Evolutionary conservation across 805 yeast species (phyloP), one percentile per base, ranked within the genome.

Genomic region (Sungouiozyma intestinalis): DNA sequence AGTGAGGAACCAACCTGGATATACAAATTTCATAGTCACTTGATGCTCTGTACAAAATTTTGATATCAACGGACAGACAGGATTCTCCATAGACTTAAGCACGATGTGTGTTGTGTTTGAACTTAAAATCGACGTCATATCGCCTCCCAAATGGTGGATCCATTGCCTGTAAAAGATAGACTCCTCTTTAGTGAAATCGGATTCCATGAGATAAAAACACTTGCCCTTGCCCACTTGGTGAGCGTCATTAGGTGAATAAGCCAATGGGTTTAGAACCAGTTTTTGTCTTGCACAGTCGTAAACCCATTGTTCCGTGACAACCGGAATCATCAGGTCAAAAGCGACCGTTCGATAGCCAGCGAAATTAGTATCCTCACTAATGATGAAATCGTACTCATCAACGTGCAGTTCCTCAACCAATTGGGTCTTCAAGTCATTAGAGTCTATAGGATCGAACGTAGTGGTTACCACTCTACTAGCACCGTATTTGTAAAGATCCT

Each of bases 101-200:
- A 36, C 33, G 14, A 20, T 20, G 18, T n/a, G 16, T 21, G 16
- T 5, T n/a, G 14, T n/a, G 16, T 15, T 17, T 29, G 16, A 17
- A 29, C 4, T 9, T 29, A 38, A 32, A 19, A 14, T 83, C 48
- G 72, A 73, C 36, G 39, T 64, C 53, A 68, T 77, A 36, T 72
- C 76, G 2, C 95, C 97, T 1, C 97, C 97, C 45, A 84, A 69
- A 1, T 81, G 79, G 16, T 73, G 60, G 1, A 63, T 45, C 21
- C 59, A 41, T 2, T 80, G 79, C 0, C 81, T 84, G 3, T 77
- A 79, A 48, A 76, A 72, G n/a, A 84, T 67, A n/a, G 73, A 76
- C 43, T 79, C 87, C 40, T 71, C 69, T 46, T 81, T 86, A 4
- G 77, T 77, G 3, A 65, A 65, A 0, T 79, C 70, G 19, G 76